Conservation (phyloP, 768 basidiomycete species). For the Lentinula edodes region DNA sequence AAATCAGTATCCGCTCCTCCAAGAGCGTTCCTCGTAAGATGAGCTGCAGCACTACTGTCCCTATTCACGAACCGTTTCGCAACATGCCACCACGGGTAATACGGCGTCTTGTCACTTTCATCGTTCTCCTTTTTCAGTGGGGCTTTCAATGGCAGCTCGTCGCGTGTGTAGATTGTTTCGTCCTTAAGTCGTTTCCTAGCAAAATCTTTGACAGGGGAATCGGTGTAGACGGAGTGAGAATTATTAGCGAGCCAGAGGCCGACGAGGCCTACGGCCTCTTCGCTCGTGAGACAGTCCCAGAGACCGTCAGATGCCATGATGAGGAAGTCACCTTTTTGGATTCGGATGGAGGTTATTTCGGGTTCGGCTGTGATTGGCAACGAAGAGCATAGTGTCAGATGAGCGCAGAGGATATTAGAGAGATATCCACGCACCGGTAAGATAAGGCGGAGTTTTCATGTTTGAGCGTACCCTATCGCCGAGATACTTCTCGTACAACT, state of each 20-base stretch:
- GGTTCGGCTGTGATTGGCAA: slow-evolving; percentile 33
- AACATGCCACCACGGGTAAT: slow-evolving; percentile 29
- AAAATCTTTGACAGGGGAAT: slow-evolving; percentile 4
- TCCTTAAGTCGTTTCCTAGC: background rate
- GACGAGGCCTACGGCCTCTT: slow-evolving; percentile 50
- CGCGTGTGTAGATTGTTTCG: background rate
- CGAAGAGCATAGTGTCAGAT: slow-evolving; percentile 36
- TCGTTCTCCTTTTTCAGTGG: background rate
- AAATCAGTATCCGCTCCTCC: slow-evolving; percentile 45
- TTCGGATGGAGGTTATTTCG: slow-evolving; percentile 36
- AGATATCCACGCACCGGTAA: background rate
- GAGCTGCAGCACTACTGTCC: slow-evolving; percentile 41
- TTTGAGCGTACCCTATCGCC: slow-evolving; percentile 24
- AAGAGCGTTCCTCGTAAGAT: slow-evolving; percentile 49
- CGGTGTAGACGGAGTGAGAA: background rate
- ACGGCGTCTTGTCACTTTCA: slow-evolving; percentile 25
- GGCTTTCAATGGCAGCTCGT: slow-evolving; percentile 12
- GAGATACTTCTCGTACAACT: slow-evolving; percentile 28
- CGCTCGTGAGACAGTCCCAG: slow-evolving; percentile 48
- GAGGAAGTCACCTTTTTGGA: slow-evolving; percentile 45
- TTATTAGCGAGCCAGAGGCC: slow-evolving; percentile 38
- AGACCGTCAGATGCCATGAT: slow-evolving; percentile 49
- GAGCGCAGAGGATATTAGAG: slow-evolving; percentile 9
- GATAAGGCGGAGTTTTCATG: slow-evolving; percentile 28
- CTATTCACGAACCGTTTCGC: slow-evolving; percentile 34